Evolutionary conservation across 2,329 filamentous ascomycete genomes (phyloP).

Genomic region (Pleomassaria siparia): DNA sequence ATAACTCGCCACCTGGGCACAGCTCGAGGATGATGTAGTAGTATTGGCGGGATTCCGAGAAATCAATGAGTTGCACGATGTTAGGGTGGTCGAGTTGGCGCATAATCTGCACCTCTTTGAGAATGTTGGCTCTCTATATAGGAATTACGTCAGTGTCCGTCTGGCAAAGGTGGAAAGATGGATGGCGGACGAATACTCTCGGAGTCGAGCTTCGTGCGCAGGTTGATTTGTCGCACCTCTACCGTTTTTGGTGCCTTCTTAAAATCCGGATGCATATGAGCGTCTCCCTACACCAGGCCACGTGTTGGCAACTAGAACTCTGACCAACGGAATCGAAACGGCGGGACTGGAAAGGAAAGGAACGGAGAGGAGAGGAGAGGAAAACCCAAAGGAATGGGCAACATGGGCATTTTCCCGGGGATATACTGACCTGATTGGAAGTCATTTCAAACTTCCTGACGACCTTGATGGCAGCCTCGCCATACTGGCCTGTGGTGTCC

Average conservation of each 20-base stretch:
- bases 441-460: constrained; percentile 99
- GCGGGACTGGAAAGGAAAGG: constrained; percentile 29
- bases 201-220: constrained; percentile 31
- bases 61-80: constrained; percentile 90
- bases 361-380: constrained; percentile 38
- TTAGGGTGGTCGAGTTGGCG: constrained; percentile 94
- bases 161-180: constrained; percentile 21
- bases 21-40: constrained; percentile 98
- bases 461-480: constrained; percentile 95
- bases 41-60: constrained; percentile 89
- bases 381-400: constrained; percentile 31
- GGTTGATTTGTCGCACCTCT: constrained; percentile 72
- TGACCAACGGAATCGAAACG: constrained; percentile 24
- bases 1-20: constrained; percentile 91
- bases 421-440: constrained; percentile 84
- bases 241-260: constrained; percentile 85
- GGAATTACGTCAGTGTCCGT: constrained; percentile 46
- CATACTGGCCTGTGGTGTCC: constrained; percentile 70
- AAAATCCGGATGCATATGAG: constrained; percentile 94
- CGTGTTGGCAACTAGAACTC: constrained; percentile 52
- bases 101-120: constrained; percentile 99
- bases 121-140: constrained; percentile 84
- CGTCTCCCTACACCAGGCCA: constrained; percentile 70
- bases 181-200: constrained; percentile 26
- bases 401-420: constrained; percentile 26